phyloP scores from a whole-genome alignment of 495 filamentous ascomycete species.

The Penicillium coprophilum region DNA sequence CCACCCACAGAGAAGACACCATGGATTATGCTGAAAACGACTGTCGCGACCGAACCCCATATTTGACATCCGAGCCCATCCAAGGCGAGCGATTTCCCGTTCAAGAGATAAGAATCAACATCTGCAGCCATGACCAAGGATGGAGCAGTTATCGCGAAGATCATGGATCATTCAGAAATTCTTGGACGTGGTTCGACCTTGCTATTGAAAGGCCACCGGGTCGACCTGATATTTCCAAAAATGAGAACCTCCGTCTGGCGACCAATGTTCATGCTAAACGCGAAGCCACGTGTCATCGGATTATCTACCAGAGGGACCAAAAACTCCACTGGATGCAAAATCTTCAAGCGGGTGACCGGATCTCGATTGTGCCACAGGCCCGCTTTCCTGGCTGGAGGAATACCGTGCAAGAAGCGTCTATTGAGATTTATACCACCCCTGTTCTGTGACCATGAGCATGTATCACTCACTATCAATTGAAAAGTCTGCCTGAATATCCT shows the following conservation, averaged over 20 bases:
- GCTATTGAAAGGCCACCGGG: constrained; percentile 46
- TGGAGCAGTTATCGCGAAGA: constrained; percentile 37
- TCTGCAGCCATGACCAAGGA: constrained; percentile 56
- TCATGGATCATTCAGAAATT: constrained; percentile 41
- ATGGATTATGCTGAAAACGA: neutral
- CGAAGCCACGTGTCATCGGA: neutral
- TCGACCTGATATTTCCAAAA: neutral
- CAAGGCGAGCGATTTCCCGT: constrained; percentile 6
- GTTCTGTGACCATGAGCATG: neutral
- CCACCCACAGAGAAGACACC: neutral
- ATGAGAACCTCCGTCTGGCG: neutral
- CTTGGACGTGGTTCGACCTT: constrained; percentile 62
- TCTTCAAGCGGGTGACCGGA: neutral
- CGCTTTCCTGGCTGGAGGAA: constrained; percentile 4
- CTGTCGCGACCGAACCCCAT: neutral
- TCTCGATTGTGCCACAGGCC: constrained; percentile 2
- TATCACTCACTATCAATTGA: neutral
- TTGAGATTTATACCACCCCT: constrained; percentile 4
- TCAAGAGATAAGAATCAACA: constrained; percentile 57
- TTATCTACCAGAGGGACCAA: neutral
- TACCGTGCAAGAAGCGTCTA: constrained; percentile 1
- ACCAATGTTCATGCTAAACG: constrained; percentile 7
- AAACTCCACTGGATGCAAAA: neutral
- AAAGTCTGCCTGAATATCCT: neutral
- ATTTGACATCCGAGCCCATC: constrained; percentile 5